Conservation (phyloP, 1,284 basidiomycete genomes). For the Ganoderma multipileum region DNA sequence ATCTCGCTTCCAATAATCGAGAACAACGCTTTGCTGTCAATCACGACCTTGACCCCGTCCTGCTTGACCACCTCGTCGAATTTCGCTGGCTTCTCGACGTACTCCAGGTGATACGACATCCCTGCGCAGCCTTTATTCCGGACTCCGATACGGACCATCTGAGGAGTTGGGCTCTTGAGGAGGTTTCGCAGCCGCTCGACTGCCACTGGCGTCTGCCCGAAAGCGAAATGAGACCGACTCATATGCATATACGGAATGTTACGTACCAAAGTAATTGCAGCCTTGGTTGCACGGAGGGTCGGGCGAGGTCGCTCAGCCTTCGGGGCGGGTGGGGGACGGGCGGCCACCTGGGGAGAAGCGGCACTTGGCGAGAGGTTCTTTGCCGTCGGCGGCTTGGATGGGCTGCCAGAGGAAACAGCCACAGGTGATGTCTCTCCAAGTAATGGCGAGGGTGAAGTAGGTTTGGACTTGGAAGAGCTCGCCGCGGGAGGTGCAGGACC, state of each 20-base stretch:
- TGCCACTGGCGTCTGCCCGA: conserved; percentile 79
- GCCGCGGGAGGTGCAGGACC: conserved; percentile 33
- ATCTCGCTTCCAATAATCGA: conserved; percentile 98
- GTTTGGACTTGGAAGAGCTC: conserved; percentile 30
- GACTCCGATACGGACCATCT: conserved; percentile 94
- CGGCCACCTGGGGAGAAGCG: conserved; percentile 72
- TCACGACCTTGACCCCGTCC: conserved; percentile 92
- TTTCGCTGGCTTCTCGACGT: conserved; percentile 88
- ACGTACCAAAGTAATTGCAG: conserved; percentile 84
- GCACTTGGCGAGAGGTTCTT: conserved; percentile 59
- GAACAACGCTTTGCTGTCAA: conserved; percentile 97
- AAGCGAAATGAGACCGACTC: neutral
- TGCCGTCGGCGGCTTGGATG: conserved; percentile 43
- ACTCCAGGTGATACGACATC: conserved; percentile 96
- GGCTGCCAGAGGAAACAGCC: conserved; percentile 41
- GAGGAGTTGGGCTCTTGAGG: conserved; percentile 82
- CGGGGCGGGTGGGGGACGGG: conserved; percentile 72
- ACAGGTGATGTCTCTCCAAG: conserved; percentile 58
- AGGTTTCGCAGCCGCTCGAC: conserved; percentile 77
- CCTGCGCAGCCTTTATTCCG: conserved; percentile 99
- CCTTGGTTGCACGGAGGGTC: conserved; percentile 78
- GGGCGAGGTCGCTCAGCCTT: conserved; percentile 70
- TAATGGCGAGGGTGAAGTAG: conserved; percentile 38
- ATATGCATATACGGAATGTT: neutral
- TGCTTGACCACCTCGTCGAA: conserved; percentile 99